Conservation (phyloP, 2,329 filamentous ascomycete genomes). For the Apiospora marii region DNA sequence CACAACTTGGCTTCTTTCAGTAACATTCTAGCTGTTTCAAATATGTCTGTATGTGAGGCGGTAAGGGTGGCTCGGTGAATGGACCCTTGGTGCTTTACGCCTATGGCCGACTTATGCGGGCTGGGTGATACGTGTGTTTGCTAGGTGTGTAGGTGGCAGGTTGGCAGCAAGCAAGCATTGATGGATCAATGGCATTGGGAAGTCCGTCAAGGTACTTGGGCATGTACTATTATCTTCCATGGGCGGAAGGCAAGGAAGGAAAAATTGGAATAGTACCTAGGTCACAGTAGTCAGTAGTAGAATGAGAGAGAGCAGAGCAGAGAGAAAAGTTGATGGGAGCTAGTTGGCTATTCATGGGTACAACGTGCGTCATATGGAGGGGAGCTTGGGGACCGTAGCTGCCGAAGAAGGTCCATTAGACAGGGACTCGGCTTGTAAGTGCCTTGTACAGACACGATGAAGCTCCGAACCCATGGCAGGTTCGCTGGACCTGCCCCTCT, state of each 20-base stretch:
- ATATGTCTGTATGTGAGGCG: not conserved
- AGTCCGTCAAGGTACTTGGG: not conserved
- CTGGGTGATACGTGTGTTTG: constrained; percentile 8
- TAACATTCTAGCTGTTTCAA: constrained; percentile 17
- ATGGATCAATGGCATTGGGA: no score
- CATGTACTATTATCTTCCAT: not conserved
- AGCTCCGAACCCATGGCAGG: not conserved
- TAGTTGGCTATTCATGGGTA: constrained; percentile 18
- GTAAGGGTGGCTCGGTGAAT: not conserved
- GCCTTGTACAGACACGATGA: constrained; percentile 1
- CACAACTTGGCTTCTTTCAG: not conserved
- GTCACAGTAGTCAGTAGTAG: no score
- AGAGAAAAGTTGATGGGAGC: constrained; percentile 2
- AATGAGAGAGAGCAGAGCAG: not conserved
- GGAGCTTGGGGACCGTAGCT: constrained; percentile 17
- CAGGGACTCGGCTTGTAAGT: constrained; percentile 6
- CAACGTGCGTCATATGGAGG: constrained; percentile 8
- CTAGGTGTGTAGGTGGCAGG: not conserved
- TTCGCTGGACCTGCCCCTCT: constrained; percentile 15
- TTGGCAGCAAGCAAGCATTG: not conserved
- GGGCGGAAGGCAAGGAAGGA: not conserved
- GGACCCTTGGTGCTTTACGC: constrained; percentile 12
- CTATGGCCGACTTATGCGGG: constrained; percentile 11
- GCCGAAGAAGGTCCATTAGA: constrained; percentile 21
- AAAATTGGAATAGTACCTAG: not conserved